Evolutionary conservation across 148 eudicot species (phyloP), one percentile per base, ranked within the genome.

Genomic region (Camellia japonica): DNA sequence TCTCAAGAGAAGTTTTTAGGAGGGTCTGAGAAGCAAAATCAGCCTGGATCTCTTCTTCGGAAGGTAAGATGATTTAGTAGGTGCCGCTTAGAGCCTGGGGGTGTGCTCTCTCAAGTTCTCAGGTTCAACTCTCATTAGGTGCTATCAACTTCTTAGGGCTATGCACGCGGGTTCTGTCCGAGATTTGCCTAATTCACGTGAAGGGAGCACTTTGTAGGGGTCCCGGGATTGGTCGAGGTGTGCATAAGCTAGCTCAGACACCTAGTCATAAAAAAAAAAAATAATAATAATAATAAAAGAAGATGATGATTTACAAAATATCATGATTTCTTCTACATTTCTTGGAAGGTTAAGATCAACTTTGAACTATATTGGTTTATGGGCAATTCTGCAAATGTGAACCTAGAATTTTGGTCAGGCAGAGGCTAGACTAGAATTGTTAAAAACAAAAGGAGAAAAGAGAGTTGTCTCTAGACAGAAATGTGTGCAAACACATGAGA

Each of bases 51-150:
- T 47, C 51, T 47, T 81, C 82, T 82, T 59, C 54, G 92, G 79
- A 90, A 91, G 97, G 97, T 93, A 79, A 76, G 81, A 67, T 80
- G 18, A 71, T 23, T 23, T 23, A 23, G 23, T 23, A 0, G 23
- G 23, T 23, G 23, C 23, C 0, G 0, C 23, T 23, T 23, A 23
- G 23, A 23, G 23, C 23, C 23, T 23, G 0, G 23, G 23, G 23
- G 23, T 23, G 23, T 23, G 23, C 23, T 23, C 23, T 23, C 23
- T 23, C 23, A 0, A 23, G 0, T 23, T 23, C 23, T 23, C 23
- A 23, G 0, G 23, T 23, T 23, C 23, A 23, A 23, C 23, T 23
- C 23, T 0, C 23, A 23, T 23, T 23, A 23, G 23, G 0, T 23
- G 23, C 23, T 23, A 23, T 23, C 23, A 23, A 23, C 23, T 23